Conservation (phyloP, 257 asterid genomes). For the Solanum infundibuliforme region DNA sequence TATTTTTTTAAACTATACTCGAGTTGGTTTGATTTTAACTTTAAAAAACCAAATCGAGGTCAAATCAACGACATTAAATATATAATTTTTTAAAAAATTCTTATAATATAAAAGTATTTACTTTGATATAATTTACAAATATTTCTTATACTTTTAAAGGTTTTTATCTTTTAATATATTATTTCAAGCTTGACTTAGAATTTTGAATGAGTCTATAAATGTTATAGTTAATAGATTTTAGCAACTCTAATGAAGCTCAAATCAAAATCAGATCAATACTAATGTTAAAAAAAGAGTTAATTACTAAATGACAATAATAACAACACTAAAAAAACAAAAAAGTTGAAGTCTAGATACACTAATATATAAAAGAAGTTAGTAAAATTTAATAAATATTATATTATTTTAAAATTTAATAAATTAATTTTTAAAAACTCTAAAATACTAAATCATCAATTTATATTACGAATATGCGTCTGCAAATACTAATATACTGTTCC, state of each 20-base stretch:
- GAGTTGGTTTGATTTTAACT: neutral
- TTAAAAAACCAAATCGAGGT: neutral
- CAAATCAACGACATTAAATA: neutral
- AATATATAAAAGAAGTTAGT: neutral
- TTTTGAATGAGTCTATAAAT: neutral
- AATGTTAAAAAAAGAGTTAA: neutral
- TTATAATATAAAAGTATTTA: no score
- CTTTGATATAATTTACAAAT: no score
- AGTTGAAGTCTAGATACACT: neutral
- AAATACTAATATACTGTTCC: neutral
- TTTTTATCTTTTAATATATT: no score
- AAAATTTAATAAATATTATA: no score
- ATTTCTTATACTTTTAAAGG: no score
- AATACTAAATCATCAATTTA: neutral
- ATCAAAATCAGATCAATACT: neutral
- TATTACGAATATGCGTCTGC: neutral
- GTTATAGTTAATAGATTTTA: no score
- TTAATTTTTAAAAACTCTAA: neutral
- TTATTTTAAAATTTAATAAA: no score
- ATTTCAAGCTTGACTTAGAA: no score
- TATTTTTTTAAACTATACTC: no score
- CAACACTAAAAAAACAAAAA: neutral
- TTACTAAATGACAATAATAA: neutral
- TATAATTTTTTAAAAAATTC: accelerated
- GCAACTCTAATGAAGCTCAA: neutral